These are phyloP conservation scores for Phytophthora multivora DNA, from an alignment of 352 stramenopile species.

Conservation along the genomic window DNA sequence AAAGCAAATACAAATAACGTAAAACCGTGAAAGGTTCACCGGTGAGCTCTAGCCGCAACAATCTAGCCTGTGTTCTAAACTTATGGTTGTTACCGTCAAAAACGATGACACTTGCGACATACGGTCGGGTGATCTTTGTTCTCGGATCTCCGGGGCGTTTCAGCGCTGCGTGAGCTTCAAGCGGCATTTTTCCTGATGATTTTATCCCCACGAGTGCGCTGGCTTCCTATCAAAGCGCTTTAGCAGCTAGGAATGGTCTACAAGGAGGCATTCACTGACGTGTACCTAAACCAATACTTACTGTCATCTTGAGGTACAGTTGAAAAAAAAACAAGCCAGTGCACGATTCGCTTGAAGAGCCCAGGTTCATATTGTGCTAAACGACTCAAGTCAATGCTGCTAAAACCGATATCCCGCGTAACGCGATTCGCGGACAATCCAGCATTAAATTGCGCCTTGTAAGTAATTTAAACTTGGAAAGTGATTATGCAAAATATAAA, in stretches of 20 bases:
- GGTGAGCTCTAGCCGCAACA: no score
- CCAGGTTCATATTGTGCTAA: slow-evolving; percentile 1
- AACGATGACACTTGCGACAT: slow-evolving; percentile 7
- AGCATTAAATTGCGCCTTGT: not conserved
- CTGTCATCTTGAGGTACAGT: slow-evolving; percentile 10
- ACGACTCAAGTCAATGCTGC: not conserved
- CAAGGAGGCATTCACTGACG: not conserved
- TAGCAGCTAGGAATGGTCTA: not conserved
- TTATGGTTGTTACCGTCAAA: not conserved
- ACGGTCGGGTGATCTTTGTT: slow-evolving; percentile 1
- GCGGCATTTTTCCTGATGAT: not conserved
- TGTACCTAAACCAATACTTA: not conserved
- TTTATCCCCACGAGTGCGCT: not conserved
- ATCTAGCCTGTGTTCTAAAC: not conserved
- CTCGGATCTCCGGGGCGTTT: slow-evolving; percentile 5
- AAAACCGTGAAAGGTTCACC: no score
- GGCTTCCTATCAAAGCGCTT: no score
- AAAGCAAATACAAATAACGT: no score
- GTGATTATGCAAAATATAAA: slow-evolving; percentile 2
- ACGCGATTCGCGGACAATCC: not conserved
- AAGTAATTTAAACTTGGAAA: slow-evolving; percentile 10
- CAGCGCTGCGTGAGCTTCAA: slow-evolving; percentile 1
- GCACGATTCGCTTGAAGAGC: slow-evolving; percentile 6
- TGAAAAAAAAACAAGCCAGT: slow-evolving; percentile 21
- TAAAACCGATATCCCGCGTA: slow-evolving; percentile 16